Percentiles rank a stretch among this genome's conserved stretches.
phyloP scores from a whole-genome alignment of 108 stramenopile species.

The Nitzschia sp. region DNA sequence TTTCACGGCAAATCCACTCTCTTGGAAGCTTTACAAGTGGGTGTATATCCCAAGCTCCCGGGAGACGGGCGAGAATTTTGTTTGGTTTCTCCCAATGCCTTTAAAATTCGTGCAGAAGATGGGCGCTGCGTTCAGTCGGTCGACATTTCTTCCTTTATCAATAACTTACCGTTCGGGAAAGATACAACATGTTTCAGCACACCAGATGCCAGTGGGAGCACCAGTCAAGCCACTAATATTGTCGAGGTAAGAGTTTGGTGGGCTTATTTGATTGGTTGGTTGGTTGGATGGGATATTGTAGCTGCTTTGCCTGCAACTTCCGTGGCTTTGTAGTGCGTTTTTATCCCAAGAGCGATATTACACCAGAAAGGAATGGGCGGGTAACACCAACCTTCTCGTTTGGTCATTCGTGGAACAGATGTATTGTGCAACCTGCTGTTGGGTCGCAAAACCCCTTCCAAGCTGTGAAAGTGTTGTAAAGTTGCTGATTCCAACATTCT shows the following conservation, averaged over 20 bases:
- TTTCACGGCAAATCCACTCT: slow-evolving; percentile 98
- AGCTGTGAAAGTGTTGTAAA: slow-evolving; percentile 22
- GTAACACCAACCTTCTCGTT: neutral
- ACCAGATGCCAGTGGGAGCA: slow-evolving; percentile 90
- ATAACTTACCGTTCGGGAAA: slow-evolving; percentile 90
- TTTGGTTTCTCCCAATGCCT: slow-evolving; percentile 65
- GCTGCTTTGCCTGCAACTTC: slow-evolving; percentile 1
- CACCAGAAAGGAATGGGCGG: neutral
- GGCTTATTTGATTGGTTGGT: neutral
- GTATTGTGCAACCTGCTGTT: slow-evolving; percentile 8
- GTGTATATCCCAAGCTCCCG: slow-evolving; percentile 93
- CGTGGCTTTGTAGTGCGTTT: slow-evolving; percentile 30
- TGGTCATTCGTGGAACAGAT: slow-evolving; percentile 10
- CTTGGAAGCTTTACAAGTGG: slow-evolving; percentile 87
- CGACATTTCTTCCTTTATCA: slow-evolving; percentile 94
- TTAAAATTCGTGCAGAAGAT: slow-evolving; percentile 96
- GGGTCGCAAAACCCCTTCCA: neutral
- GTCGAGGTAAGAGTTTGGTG: slow-evolving; percentile 66
- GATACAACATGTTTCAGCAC: slow-evolving; percentile 82
- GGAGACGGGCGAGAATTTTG: slow-evolving; percentile 96
- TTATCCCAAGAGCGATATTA: slow-evolving; percentile 41
- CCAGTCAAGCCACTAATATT: slow-evolving; percentile 94
- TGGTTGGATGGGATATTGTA: slow-evolving; percentile 14
- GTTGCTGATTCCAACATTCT: slow-evolving; percentile 18
- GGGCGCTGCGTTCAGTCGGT: slow-evolving; percentile 75